Conservation (phyloP, 2,329 filamentous ascomycete genomes). For the Helotiales sp. region DNA sequence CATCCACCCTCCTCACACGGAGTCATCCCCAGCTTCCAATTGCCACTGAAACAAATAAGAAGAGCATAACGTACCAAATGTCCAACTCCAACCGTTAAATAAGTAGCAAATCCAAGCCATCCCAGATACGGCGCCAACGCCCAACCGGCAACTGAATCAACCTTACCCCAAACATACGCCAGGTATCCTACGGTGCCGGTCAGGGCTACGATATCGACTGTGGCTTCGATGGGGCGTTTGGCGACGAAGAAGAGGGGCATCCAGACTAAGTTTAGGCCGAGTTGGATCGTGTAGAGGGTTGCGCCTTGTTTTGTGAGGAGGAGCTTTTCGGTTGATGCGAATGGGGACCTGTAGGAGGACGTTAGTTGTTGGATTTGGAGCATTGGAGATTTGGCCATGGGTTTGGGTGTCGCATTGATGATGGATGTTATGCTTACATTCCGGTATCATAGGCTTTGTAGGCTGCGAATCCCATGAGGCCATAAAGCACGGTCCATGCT, state of each 20-base stretch:
- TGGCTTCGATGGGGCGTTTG: constrained; percentile 71
- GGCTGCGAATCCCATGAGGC: constrained; percentile 84
- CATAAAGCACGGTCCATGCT: constrained; percentile 64
- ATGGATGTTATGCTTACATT: constrained; percentile 41
- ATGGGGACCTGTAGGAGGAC: constrained; percentile 41
- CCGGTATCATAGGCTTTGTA: constrained; percentile 72
- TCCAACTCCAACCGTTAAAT: constrained; percentile 71
- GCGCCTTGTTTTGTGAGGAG: constrained; percentile 62
- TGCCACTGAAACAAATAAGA: neutral
- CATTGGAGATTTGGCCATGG: neutral
- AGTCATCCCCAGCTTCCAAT: too few relatives aligned
- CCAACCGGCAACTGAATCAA: constrained; percentile 73
- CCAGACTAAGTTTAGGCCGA: constrained; percentile 83
- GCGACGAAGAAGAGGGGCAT: constrained; percentile 91
- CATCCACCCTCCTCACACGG: neutral
- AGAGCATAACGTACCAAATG: constrained; percentile 43
- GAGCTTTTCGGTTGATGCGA: constrained; percentile 24
- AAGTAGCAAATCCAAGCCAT: constrained; percentile 87
- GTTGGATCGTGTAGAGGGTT: constrained; percentile 82
- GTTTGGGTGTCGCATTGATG: neutral
- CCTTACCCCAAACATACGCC: constrained; percentile 71
- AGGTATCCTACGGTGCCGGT: constrained; percentile 73
- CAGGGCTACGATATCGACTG: constrained; percentile 72
- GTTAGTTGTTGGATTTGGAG: neutral
- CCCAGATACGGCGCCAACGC: constrained; percentile 77